Conservation (phyloP, 108 stramenopile genomes). For the Nannochloropsis salina region DNA sequence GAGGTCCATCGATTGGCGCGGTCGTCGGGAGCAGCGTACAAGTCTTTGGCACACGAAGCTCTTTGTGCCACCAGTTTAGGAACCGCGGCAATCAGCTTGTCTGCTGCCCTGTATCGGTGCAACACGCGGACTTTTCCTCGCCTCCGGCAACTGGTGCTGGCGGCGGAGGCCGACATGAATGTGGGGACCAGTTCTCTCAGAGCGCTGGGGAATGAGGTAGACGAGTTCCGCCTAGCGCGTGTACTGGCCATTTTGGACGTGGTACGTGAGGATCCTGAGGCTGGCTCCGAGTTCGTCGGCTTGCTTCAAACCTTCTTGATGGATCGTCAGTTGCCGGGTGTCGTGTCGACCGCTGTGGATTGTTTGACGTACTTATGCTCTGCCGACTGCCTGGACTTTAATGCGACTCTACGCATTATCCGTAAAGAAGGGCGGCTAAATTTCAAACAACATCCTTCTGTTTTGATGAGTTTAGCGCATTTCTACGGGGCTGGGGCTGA, state of each 20-base stretch:
- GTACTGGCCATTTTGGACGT: conserved; percentile 2
- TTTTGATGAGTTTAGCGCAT: background rate
- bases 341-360: background rate
- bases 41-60: background rate
- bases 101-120: background rate
- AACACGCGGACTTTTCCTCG: background rate
- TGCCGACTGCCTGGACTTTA: background rate
- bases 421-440: background rate
- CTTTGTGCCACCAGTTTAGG: background rate
- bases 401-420: background rate
- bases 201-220: background rate
- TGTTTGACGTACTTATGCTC: background rate
- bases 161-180: background rate
- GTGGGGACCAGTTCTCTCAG: background rate
- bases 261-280: conserved; percentile 15
- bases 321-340: background rate
- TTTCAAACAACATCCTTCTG: background rate
- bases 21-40: background rate
- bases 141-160: background rate
- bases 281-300: background rate
- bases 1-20: background rate
- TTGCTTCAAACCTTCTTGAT: conserved; percentile 7
- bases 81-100: background rate
- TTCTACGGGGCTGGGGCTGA: background rate
- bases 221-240: background rate